phyloP scores from a whole-genome alignment of 1,284 basidiomycete species.

The Salmacisia buchloeana region DNA sequence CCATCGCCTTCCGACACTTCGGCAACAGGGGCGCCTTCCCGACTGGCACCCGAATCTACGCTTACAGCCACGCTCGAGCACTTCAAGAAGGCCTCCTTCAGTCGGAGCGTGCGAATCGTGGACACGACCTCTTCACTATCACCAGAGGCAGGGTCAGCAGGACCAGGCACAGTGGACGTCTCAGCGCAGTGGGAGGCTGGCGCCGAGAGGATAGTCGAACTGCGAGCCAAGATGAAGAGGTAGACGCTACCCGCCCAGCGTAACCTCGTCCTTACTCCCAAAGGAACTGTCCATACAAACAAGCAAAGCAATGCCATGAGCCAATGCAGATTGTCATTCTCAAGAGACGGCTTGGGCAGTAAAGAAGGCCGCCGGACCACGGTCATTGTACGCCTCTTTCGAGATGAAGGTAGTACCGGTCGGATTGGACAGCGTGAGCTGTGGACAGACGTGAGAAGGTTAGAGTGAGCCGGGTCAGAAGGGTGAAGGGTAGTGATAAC shows the following conservation, averaged over 20 bases:
- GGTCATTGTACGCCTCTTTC: slow-evolving; percentile 46
- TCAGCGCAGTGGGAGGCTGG: no score
- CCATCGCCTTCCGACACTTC: background rate
- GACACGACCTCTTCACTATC: background rate
- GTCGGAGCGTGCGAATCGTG: background rate
- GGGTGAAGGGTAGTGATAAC: background rate
- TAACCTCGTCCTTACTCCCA: background rate
- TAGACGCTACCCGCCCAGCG: background rate
- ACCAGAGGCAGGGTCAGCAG: background rate
- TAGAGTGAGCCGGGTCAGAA: background rate
- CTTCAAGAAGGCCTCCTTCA: slow-evolving; percentile 2
- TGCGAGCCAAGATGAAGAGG: slow-evolving; percentile 6
- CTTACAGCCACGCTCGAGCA: background rate
- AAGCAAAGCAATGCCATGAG: no score
- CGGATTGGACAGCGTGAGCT: slow-evolving; percentile 42
- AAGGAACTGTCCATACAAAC: no score
- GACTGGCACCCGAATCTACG: background rate
- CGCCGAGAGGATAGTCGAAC: background rate
- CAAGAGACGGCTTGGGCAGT: slow-evolving; percentile 5
- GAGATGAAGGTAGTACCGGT: slow-evolving; percentile 40
- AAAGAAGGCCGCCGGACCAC: slow-evolving; percentile 30
- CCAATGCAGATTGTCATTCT: background rate
- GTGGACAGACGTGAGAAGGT: background rate
- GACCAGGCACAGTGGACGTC: background rate
- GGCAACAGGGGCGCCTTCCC: background rate